Evolutionary conservation across 1,284 basidiomycete species (phyloP).

Genomic region (Meira nashicola): DNA sequence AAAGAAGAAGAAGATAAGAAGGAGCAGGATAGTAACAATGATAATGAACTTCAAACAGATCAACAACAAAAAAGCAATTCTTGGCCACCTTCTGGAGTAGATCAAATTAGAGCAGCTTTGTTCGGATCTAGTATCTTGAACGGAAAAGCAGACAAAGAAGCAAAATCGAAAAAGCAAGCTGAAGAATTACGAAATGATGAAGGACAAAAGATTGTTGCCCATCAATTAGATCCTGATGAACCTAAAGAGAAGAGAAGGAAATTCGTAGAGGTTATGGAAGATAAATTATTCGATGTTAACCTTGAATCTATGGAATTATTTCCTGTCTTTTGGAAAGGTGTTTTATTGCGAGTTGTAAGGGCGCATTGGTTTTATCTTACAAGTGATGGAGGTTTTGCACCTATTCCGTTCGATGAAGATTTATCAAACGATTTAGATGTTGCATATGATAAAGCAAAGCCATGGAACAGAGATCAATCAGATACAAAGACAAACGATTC

Average conservation of each 20-base stretch:
- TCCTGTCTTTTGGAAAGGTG: constrained; percentile 54
- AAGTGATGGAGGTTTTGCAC: constrained; percentile 31
- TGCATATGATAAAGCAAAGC: constrained; percentile 50
- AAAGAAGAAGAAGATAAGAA: constrained; percentile 6
- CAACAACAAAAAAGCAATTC: not conserved
- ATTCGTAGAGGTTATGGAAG: constrained; percentile 47
- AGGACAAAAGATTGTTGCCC: constrained; percentile 26
- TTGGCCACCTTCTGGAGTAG: constrained; percentile 30
- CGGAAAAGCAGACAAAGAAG: not conserved
- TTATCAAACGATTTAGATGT: constrained; percentile 51
- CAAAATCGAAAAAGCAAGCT: not conserved
- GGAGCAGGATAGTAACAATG: no score
- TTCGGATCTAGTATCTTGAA: constrained; percentile 8
- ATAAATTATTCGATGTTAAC: constrained; percentile 49
- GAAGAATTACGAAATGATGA: not conserved
- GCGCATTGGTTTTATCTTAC: constrained; percentile 54
- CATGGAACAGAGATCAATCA: constrained; percentile 34
- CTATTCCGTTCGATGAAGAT: constrained; percentile 42
- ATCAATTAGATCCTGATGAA: constrained; percentile 42
- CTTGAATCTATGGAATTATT: constrained; percentile 44
- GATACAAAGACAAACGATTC: constrained; percentile 12
- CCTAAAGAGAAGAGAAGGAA: constrained; percentile 23
- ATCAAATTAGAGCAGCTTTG: constrained; percentile 22
- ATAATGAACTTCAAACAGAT: not conserved
- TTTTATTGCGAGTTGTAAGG: constrained; percentile 46